phyloP scores from a whole-genome alignment of 108 stramenopile genomes.

The Ochromonas danica region DNA sequence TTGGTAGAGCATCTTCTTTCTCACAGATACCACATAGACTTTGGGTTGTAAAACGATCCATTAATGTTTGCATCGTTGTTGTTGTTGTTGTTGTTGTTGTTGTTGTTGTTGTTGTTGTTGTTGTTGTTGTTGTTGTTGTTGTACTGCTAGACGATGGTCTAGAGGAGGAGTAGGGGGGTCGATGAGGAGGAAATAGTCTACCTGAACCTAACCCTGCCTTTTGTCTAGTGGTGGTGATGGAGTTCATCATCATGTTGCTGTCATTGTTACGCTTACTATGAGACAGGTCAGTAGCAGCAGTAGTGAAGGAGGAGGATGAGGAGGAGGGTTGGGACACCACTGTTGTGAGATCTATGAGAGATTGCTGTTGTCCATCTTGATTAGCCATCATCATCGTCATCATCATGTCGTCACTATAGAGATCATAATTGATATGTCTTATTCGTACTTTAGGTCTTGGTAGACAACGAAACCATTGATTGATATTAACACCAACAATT shows the following conservation, averaged over 20 bases:
- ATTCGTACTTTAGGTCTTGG: slow-evolving; percentile 36
- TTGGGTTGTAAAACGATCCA: background rate
- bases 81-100: background rate
- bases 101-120: background rate
- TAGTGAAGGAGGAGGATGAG: too few species aligned
- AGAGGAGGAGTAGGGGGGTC: background rate
- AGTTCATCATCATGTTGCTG: background rate
- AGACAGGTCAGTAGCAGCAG: too few species aligned
- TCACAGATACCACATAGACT: background rate
- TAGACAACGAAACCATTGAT: slow-evolving; percentile 42
- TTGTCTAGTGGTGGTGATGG: background rate
- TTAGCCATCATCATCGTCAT: too few species aligned
- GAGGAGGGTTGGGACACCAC: too few species aligned
- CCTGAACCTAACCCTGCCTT: background rate
- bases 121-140: background rate
- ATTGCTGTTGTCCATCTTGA: too few species aligned
- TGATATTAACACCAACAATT: slow-evolving; percentile 49
- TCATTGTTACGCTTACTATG: too few species aligned
- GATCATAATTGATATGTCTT: slow-evolving; percentile 5
- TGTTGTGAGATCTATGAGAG: too few species aligned
- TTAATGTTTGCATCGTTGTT: background rate
- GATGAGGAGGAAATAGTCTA: background rate
- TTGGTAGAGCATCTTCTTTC: background rate
- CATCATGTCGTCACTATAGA: background rate
- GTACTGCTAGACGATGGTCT: background rate